Percentiles rank a stretch among this genome's conserved stretches.
Evolutionary conservation across 78 protist species (phyloP).

Genomic region (slime mould (Dictyostelium discoideum)): DNA sequence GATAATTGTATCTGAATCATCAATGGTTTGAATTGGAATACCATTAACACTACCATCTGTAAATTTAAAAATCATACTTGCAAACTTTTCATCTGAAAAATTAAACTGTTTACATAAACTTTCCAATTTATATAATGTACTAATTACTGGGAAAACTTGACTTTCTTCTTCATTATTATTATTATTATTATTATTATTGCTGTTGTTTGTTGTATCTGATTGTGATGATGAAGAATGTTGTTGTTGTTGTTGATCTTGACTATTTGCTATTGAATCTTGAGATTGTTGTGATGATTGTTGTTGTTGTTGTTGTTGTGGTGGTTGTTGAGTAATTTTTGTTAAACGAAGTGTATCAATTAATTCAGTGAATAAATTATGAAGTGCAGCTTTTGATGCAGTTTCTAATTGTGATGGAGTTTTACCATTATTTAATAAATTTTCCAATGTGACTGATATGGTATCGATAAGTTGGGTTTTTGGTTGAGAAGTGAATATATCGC

Average conservation of each 20-base stretch:
- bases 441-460: constrained; percentile 5
- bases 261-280: neutral
- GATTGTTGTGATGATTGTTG: neutral
- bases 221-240: neutral
- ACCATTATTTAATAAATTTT: neutral
- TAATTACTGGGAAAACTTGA: neutral
- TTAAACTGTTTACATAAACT: constrained; percentile 21
- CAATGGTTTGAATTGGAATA: neutral
- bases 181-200: neutral
- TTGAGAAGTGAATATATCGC: neutral
- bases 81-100: neutral
- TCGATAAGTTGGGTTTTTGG: neutral
- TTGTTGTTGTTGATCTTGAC: neutral
- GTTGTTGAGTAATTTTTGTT: neutral
- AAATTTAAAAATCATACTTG: neutral
- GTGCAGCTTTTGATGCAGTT: neutral
- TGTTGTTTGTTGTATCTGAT: neutral
- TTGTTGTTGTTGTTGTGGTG: neutral
- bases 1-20: neutral
- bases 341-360: neutral
- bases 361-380: neutral
- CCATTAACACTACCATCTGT: constrained; percentile 26
- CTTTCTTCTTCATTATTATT: neutral
- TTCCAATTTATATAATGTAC: neutral
- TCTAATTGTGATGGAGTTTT: constrained; percentile 57